These are phyloP conservation scores for Calonectria montana DNA, from an alignment of 2,329 filamentous ascomycete species.

Conservation along the genomic window DNA sequence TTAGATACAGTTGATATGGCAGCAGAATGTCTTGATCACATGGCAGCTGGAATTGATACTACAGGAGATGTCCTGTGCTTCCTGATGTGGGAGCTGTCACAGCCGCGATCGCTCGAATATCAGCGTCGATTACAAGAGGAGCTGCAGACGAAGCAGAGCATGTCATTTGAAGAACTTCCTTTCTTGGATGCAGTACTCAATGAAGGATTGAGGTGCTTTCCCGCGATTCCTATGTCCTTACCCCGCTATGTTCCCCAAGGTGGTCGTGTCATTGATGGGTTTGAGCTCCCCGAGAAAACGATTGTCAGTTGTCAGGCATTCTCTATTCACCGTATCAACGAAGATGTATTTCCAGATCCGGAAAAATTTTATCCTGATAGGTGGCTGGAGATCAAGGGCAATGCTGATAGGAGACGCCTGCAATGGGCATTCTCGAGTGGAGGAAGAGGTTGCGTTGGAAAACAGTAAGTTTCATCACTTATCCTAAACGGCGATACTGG, in stretches of 20 bases:
- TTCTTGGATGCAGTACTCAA: slow-evolving; percentile 73
- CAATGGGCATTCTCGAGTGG: slow-evolving; percentile 76
- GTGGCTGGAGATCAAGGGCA: slow-evolving; percentile 81
- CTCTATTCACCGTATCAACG: slow-evolving; percentile 69
- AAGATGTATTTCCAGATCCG: slow-evolving; percentile 80
- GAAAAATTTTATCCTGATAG: slow-evolving; percentile 83
- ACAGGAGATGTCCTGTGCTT: slow-evolving; percentile 78
- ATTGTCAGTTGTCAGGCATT: slow-evolving; percentile 72
- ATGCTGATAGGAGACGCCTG: slow-evolving; percentile 73
- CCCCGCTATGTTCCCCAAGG: slow-evolving; percentile 67
- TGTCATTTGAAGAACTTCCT: slow-evolving; percentile 60
- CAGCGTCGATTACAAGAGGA: slow-evolving; percentile 67
- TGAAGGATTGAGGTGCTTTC: slow-evolving; percentile 72
- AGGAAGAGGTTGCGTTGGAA: slow-evolving; percentile 73
- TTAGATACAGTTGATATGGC: slow-evolving; percentile 68
- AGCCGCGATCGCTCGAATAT: slow-evolving; percentile 62
- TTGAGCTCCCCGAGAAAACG: slow-evolving; percentile 63
- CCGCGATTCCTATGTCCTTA: slow-evolving; percentile 75
- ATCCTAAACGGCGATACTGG: background rate
- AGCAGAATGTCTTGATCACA: slow-evolving; percentile 77
- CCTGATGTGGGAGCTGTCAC: slow-evolving; percentile 77
- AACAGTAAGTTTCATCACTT: slow-evolving; percentile 66
- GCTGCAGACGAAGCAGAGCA: slow-evolving; percentile 54
- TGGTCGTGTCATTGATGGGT: slow-evolving; percentile 67
- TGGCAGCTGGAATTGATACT: slow-evolving; percentile 79